Conservation (phyloP, 2,329 filamentous ascomycete species). For the Keithomyces neogunnii region DNA sequence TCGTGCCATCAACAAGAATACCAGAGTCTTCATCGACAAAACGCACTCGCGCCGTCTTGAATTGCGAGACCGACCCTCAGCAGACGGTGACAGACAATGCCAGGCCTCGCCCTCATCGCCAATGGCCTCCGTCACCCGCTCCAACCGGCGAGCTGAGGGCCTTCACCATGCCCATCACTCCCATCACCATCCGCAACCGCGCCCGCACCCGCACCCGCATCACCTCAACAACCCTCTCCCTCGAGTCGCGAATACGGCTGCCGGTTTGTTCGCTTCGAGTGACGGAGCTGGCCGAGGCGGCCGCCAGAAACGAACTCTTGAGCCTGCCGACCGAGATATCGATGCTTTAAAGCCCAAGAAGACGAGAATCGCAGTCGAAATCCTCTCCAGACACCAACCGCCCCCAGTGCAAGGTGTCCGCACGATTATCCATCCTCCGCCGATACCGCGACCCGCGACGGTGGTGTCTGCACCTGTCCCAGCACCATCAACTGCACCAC, state of each 20-base stretch:
- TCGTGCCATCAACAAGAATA: neutral
- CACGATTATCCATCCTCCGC: conserved; percentile 14
- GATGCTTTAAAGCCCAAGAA: conserved; percentile 39
- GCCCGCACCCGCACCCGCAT: conserved; percentile 18
- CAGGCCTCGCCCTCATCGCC: conserved; percentile 25
- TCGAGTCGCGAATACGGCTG: conserved; percentile 10
- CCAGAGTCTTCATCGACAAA: neutral
- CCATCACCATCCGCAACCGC: conserved; percentile 15
- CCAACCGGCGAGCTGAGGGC: conserved; percentile 40
- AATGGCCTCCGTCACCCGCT: conserved; percentile 46
- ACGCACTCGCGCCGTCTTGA: conserved; percentile 4
- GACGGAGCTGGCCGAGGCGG: conserved; percentile 23
- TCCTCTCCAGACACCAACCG: conserved; percentile 26
- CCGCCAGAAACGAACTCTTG: conserved; percentile 41
- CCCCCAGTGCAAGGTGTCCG: conserved; percentile 18
- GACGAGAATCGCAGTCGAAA: conserved; percentile 44
- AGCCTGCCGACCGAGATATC: conserved; percentile 34
- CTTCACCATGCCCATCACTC: conserved; percentile 22
- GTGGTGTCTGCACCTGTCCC: conserved; percentile 8
- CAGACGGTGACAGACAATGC: conserved; percentile 25
- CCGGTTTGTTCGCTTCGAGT: conserved; percentile 15
- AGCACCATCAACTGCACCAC: conserved; percentile 9
- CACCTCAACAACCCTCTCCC: conserved; percentile 11
- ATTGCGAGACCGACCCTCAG: conserved; percentile 7
- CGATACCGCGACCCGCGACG: conserved; percentile 17